Base-by-base conservation (phyloP, 176 grass and related monocot genomes). In the Alopecurus myosuroides region DNA sequence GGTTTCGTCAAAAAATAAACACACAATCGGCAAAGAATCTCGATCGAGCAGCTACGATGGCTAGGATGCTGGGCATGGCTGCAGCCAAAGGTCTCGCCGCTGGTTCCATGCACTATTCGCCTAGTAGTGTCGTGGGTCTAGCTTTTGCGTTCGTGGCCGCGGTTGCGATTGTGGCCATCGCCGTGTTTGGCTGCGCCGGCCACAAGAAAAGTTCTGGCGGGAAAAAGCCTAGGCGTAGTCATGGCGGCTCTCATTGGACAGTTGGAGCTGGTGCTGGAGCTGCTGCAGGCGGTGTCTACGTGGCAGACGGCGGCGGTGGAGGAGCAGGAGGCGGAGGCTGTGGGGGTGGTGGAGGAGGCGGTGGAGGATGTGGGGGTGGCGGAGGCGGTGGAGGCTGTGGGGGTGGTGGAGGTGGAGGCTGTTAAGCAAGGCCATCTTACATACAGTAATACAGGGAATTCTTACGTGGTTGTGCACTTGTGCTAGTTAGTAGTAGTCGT, bases 161-260 rank as follows among this genome's bases (percentile, higher is more conserved):
- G 6, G 58, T 80, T n/a, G 60, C 77, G 0, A 23, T 80, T 6
- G 77, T 80, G 41, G 77, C 77, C 37, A 44, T 80, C 18, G 58
- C 57, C 11, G 77, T 49, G 40, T 80, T 80, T 4, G 58, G 39
- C 28, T 80, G 77, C 41, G 77, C 77, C 17, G 72, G 70, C 14
- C 70, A 74, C 42, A 49, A 49, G 26, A 74, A 49, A 9, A 49
- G 7, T 10, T 74, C 70, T 3, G 44, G 70, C 26, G 44, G 70
- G 44, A 74, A 49, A 26, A 74, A 49, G 44, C 70, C 70, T 31
- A 17, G 70, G 18, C 70, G 70, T 71, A 7, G 39, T 49, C 70
- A 49, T 8, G 42, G 70, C 7, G 70, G 40, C 13, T 73, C 70
- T 28, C 26, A 73, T 14, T 72, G 69, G 69, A 6, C 40, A 0